A percentile compares a stretch with the other conserved stretches of the same genome.
Conservation (phyloP, 805 yeast genomes). For the Wickerhamiella sorbophila region DNA sequence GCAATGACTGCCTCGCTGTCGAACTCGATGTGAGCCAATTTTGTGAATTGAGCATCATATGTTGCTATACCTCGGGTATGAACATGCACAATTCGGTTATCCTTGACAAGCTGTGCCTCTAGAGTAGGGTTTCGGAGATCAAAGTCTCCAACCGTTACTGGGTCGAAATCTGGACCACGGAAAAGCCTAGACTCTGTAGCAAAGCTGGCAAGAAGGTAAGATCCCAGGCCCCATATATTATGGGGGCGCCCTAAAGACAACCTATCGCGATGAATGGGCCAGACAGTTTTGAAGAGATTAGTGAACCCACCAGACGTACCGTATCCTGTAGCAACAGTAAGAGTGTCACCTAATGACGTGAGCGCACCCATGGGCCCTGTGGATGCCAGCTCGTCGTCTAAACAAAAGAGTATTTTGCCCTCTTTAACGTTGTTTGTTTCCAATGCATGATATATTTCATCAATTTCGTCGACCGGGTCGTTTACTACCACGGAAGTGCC, state of each 20-base stretch:
- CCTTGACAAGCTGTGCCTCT: background rate
- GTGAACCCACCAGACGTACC: conserved; percentile 1
- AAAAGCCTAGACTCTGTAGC: background rate
- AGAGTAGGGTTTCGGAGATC: background rate
- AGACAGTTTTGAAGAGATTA: background rate
- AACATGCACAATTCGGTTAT: conserved; percentile 1
- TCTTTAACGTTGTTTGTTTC: background rate
- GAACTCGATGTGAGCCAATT: background rate
- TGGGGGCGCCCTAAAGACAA: background rate
- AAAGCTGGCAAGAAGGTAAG: background rate
- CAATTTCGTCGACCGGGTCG: background rate
- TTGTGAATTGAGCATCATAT: conserved; percentile 1
- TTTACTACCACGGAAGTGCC: background rate
- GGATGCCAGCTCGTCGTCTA: conserved; percentile 6
- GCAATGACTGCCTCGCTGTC: background rate
- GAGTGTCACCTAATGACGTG: background rate
- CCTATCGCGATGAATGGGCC: background rate
- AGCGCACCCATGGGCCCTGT: conserved; percentile 5
- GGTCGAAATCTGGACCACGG: background rate
- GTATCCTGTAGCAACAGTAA: background rate
- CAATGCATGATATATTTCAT: background rate
- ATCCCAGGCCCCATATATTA: background rate
- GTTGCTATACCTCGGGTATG: conserved; percentile 1
- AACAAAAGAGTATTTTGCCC: background rate
- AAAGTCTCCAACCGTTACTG: background rate